Percentiles rank a stretch among this genome's conserved stretches.
These are phyloP conservation scores for Telfairia occidentalis DNA, from an alignment of 331 rosid genomes.

Conservation along the genomic window DNA sequence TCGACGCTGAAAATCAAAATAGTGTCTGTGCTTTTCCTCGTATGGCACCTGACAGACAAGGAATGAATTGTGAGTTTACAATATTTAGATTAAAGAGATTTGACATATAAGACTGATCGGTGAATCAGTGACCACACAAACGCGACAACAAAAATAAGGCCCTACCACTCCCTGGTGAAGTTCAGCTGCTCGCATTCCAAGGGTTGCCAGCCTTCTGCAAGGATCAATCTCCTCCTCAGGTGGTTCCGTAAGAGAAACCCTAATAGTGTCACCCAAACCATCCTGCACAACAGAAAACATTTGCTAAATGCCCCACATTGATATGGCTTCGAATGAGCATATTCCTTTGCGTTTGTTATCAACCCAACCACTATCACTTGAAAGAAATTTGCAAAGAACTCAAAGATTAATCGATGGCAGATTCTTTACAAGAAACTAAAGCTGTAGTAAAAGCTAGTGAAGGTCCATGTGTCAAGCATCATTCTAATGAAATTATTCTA, in stretches of 20 bases:
- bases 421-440: neutral
- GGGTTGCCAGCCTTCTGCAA: constrained; percentile 79
- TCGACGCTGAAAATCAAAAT: constrained; percentile 93
- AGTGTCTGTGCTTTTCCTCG: constrained; percentile 86
- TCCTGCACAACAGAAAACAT: constrained; percentile 37
- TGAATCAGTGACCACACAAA: too few species aligned
- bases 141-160: constrained; percentile 10
- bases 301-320: neutral
- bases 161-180: constrained; percentile 95
- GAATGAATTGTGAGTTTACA: constrained; percentile 12
- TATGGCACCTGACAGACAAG: constrained; percentile 59
- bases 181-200: constrained; percentile 73
- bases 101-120: neutral
- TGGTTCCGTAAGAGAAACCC: constrained; percentile 97
- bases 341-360: neutral
- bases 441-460: neutral
- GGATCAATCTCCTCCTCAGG: constrained; percentile 99
- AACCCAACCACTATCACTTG: neutral
- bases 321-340: neutral
- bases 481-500: neutral
- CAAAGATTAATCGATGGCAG: neutral
- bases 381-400: neutral
- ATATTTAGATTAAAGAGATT: constrained; percentile 6
- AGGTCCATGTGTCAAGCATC: neutral
- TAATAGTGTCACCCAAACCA: constrained; percentile 93